These are phyloP conservation scores for Talaromyces ruber DNA, from an alignment of 495 filamentous ascomycete species.

Conservation along the genomic window DNA sequence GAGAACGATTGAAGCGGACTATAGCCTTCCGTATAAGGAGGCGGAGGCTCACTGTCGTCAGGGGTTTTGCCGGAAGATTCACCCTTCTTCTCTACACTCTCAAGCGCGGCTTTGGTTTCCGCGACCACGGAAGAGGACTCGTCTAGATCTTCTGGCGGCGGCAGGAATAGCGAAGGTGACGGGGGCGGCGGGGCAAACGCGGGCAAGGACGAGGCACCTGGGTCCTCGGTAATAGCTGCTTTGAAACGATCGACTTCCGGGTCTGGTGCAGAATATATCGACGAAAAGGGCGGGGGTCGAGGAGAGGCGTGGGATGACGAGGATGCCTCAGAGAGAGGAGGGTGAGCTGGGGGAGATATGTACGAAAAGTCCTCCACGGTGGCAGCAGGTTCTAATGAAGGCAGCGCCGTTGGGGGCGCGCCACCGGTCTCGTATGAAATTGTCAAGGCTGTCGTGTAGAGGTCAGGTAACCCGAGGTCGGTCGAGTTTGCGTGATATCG, in stretches of 20 bases:
- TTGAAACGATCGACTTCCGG: constrained; percentile 40
- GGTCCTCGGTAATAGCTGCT: constrained; percentile 43
- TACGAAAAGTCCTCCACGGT: constrained; percentile 40
- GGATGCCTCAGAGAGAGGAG: constrained; percentile 52
- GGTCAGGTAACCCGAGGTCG: neutral
- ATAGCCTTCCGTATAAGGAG: constrained; percentile 88
- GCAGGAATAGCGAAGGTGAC: neutral
- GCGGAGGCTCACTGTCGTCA: constrained; percentile 86
- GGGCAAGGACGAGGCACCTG: constrained; percentile 48
- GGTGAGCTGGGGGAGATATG: constrained; percentile 53
- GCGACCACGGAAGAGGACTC: constrained; percentile 45
- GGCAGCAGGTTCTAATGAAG: constrained; percentile 34
- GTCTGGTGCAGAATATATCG: constrained; percentile 43
- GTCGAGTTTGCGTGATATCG: neutral
- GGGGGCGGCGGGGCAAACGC: constrained; percentile 41
- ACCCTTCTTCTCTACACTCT: constrained; percentile 63
- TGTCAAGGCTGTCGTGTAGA: constrained; percentile 55
- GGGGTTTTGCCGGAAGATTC: constrained; percentile 57
- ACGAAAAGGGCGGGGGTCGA: constrained; percentile 53
- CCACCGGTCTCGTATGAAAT: constrained; percentile 51
- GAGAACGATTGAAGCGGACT: constrained; percentile 90
- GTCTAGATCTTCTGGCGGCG: neutral
- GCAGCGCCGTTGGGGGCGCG: constrained; percentile 57
- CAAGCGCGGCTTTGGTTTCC: constrained; percentile 78
- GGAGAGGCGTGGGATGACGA: constrained; percentile 41